Percentiles rank a stretch among this genome's conserved stretches.
phyloP scores from a whole-genome alignment of 805 yeast genomes.

The Saturnispora diversa region DNA sequence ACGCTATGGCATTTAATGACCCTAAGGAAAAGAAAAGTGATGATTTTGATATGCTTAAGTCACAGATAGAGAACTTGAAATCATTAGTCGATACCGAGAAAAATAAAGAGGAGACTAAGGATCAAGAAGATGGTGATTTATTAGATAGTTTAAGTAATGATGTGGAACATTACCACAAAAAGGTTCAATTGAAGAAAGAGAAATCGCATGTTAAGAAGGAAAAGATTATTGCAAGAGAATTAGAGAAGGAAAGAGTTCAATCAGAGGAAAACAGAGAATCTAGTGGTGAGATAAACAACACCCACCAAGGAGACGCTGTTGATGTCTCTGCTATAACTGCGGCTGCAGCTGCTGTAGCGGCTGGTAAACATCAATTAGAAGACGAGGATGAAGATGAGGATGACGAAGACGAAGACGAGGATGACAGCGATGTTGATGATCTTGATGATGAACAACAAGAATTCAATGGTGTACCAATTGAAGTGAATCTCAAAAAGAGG shows the following conservation, averaged over 20 bases:
- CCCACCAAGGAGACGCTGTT: constrained; percentile 2
- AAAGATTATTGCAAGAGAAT: constrained; percentile 4
- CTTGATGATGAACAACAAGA: constrained; percentile 9
- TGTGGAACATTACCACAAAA: constrained; percentile 25
- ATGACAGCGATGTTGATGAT: constrained; percentile 5
- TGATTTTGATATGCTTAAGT: constrained; percentile 7
- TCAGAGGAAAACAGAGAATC: background rate
- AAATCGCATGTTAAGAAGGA: constrained; percentile 9
- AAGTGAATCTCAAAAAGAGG: constrained; percentile 3
- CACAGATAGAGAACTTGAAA: constrained; percentile 6
- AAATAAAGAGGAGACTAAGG: background rate
- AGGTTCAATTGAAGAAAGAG: constrained; percentile 22
- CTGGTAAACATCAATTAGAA: background rate
- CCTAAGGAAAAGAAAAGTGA: constrained; percentile 2
- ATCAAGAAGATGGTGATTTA: constrained; percentile 9
- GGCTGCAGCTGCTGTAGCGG: constrained; percentile 6
- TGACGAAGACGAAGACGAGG: constrained; percentile 5
- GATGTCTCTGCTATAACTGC: constrained; percentile 1
- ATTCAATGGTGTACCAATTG: constrained; percentile 8
- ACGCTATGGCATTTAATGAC: background rate
- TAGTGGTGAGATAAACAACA: background rate
- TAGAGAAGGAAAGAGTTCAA: constrained; percentile 3
- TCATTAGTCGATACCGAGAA: constrained; percentile 1
- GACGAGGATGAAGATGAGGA: background rate
- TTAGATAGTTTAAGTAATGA: constrained; percentile 24